Base-by-base conservation (phyloP, 2,329 filamentous ascomycete genomes). In the Fusarium verrucosum region DNA sequence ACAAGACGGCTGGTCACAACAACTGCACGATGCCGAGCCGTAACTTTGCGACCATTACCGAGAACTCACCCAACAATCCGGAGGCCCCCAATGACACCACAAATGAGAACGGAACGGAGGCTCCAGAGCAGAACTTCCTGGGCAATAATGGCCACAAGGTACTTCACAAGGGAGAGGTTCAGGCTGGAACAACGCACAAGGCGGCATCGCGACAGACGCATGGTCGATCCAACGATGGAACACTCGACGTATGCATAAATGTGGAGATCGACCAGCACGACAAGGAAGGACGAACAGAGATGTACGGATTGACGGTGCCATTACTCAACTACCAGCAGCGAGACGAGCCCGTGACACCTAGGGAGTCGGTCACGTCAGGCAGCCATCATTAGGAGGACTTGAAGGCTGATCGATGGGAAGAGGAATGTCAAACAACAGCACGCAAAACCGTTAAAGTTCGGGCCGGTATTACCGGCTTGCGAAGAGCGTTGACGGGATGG, bases 41-140 rank as follows among this genome's bases (percentile, higher is more conserved):
- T 22, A 99, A 99, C 76, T 99, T 92, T 84, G 94, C 94, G 71
- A 89, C 91, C 37, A 89, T 99, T 59, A 90, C 92, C 17, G 92
- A 97, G 75, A 97, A 97, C 77, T 87, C 89, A n/a, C 92, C 85
- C 42, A 81, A 82, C 70, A 83, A 82, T 52, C 38, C 45, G 3
- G 70, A 37, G 42, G 71, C 35, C 8, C 35, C 58, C 14, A 73
- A 74, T 28, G 71, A 68, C 66, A 63, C 71, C 19, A 51, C 73
- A 22, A 40, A 33, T 7, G 58, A 57, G 22, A 57, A 38, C n/a
- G 69, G 69, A 32, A 51, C 50, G 7, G 65, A 67, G 22, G 58
- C 43, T 7, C 54, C 64, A 17, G 45, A 63, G 19, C 64, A 59
- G 17, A 72, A 73, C 3, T 80, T 80, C 52, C 36, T 66, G 14